phyloP scores from a whole-genome alignment of 306 rosid species.

The Pterocarpus santalinus region DNA sequence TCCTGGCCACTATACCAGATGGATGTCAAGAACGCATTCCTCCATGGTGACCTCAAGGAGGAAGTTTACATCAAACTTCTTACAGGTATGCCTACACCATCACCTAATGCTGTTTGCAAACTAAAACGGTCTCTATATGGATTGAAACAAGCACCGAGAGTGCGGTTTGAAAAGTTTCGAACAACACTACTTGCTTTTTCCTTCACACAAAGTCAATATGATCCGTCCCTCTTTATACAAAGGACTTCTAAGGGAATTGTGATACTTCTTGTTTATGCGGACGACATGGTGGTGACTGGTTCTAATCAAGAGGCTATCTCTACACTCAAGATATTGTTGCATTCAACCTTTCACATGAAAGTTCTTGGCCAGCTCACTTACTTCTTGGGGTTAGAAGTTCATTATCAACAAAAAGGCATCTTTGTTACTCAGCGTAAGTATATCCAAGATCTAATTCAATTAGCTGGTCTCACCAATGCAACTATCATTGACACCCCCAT shows the following conservation, averaged over 20 bases:
- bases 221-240: neutral
- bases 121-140: neutral
- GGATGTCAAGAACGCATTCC: too few relatives aligned
- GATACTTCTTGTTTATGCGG: neutral
- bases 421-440: slow-evolving; percentile 9
- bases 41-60: too few relatives aligned
- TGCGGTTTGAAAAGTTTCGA: neutral
- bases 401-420: neutral
- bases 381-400: slow-evolving; percentile 14
- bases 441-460: neutral
- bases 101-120: neutral
- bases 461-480: too few relatives aligned
- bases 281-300: neutral
- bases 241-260: slow-evolving; percentile 4
- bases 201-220: neutral
- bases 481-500: too few relatives aligned
- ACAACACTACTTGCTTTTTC: neutral
- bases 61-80: too few relatives aligned
- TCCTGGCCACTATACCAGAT: too few relatives aligned
- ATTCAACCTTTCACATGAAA: slow-evolving; percentile 24
- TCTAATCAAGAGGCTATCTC: neutral
- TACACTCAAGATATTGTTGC: neutral
- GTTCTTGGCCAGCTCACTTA: neutral
- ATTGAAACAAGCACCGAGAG: neutral
- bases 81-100: too few relatives aligned